Evolutionary conservation across 2,329 filamentous ascomycete species (phyloP).

Genomic region (Apiospora kogelbergensis): DNA sequence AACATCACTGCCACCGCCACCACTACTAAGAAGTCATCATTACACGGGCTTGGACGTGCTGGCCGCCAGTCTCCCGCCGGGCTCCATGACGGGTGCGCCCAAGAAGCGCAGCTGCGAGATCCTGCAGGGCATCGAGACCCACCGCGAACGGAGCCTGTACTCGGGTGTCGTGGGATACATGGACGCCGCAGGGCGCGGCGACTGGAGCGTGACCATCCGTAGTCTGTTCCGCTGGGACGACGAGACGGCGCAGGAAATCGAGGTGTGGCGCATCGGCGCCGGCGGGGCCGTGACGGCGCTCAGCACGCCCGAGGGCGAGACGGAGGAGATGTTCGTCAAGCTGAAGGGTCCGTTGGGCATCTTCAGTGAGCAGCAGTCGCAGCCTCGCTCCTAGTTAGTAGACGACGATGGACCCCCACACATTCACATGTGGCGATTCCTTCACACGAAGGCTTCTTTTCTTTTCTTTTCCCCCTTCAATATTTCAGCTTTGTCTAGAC

Average conservation of each 20-base stretch:
- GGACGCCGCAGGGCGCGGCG: slow-evolving; percentile 79
- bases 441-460: not conserved
- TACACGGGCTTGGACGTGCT: slow-evolving; percentile 74
- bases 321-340: slow-evolving; percentile 88
- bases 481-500: not conserved
- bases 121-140: slow-evolving; percentile 69
- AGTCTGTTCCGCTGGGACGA: slow-evolving; percentile 75
- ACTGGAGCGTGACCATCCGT: slow-evolving; percentile 90
- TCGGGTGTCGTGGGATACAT: slow-evolving; percentile 89
- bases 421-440: not conserved
- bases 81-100: slow-evolving; percentile 94
- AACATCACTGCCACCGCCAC: not conserved
- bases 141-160: slow-evolving; percentile 70
- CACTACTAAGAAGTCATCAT: not conserved
- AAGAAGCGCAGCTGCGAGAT: slow-evolving; percentile 92
- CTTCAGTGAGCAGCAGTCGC: slow-evolving; percentile 30
- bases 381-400: not conserved
- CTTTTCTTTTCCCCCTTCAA: no score
- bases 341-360: slow-evolving; percentile 57
- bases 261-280: slow-evolving; percentile 81
- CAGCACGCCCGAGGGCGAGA: slow-evolving; percentile 77
- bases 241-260: slow-evolving; percentile 44
- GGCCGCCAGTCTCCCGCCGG: slow-evolving; percentile 76
- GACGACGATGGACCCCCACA: not conserved
- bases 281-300: slow-evolving; percentile 87